Conservation (phyloP, 805 yeast species). For the Lipomyces kockii region DNA sequence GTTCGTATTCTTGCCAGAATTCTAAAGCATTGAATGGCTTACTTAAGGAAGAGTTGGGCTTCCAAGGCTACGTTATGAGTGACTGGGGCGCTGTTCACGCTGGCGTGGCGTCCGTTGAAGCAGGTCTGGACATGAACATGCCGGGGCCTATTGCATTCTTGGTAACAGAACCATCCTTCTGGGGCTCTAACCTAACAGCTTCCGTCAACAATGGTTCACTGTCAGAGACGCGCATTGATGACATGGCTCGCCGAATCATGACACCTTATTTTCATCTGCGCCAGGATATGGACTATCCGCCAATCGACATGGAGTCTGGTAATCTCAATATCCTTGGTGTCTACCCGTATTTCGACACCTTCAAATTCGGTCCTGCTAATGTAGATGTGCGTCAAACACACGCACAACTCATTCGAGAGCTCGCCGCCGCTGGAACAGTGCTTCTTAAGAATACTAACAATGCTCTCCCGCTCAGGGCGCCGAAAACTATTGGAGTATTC, state of each 20-base stretch:
- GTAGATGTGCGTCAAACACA: neutral
- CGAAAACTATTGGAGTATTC: neutral
- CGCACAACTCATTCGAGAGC: neutral
- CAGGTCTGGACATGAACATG: conserved; percentile 71
- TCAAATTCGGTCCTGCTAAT: neutral
- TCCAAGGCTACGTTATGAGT: conserved; percentile 68
- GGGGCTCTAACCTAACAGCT: conserved; percentile 62
- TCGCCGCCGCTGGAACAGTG: neutral
- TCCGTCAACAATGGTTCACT: conserved; percentile 62
- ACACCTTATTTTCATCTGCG: conserved; percentile 60
- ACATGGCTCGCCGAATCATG: conserved; percentile 64
- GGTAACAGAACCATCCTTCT: conserved; percentile 58
- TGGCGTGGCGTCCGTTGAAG: conserved; percentile 59
- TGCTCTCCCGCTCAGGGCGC: neutral
- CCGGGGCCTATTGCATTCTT: conserved; percentile 48
- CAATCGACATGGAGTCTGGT: neutral
- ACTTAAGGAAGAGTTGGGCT: conserved; percentile 64
- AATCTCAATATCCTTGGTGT: neutral
- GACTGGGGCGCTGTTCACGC: conserved; percentile 71
- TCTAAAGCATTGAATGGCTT: conserved; percentile 58
- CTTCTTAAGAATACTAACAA: neutral
- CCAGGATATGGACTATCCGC: conserved; percentile 31
- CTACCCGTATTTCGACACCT: neutral
- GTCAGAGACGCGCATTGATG: conserved; percentile 58
- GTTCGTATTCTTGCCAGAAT: conserved; percentile 64